Conservation (phyloP, 192 early-diverging fungal species). For the Linnemannia exigua region DNA sequence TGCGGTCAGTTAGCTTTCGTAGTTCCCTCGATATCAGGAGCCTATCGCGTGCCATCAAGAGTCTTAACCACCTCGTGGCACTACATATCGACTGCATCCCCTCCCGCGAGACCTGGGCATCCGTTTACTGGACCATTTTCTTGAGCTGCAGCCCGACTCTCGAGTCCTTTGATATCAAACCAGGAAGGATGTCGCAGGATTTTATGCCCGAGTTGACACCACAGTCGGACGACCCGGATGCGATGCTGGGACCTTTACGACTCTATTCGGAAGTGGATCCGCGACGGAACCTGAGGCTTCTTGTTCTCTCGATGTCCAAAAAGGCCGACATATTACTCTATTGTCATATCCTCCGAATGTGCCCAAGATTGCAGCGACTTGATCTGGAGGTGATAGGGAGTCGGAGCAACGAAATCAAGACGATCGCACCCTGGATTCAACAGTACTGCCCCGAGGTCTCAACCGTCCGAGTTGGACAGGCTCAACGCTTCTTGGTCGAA, state of each 20-base stretch:
- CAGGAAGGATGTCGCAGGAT: background rate
- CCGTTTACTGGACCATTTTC: background rate
- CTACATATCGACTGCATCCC: background rate
- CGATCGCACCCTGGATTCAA: background rate
- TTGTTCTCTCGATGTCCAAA: background rate
- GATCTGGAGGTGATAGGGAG: background rate
- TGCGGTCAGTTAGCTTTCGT: background rate
- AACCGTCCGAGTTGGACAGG: background rate
- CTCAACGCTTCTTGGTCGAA: background rate
- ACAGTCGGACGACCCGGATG: background rate
- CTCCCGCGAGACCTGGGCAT: background rate
- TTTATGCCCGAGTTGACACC: background rate
- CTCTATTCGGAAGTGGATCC: background rate
- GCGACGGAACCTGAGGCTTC: background rate
- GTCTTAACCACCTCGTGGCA: background rate
- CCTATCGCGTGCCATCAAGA: background rate
- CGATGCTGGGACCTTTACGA: background rate
- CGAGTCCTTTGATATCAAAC: background rate
- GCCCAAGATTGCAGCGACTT: background rate
- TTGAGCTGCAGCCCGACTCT: background rate
- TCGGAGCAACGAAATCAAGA: background rate
- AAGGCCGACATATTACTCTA: background rate
- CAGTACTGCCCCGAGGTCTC: background rate
- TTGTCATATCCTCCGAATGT: slow-evolving; percentile 1
- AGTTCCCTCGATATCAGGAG: background rate